These are phyloP conservation scores for Parietaria judaica DNA, from an alignment of 306 rosid species.

Conservation along the genomic window DNA sequence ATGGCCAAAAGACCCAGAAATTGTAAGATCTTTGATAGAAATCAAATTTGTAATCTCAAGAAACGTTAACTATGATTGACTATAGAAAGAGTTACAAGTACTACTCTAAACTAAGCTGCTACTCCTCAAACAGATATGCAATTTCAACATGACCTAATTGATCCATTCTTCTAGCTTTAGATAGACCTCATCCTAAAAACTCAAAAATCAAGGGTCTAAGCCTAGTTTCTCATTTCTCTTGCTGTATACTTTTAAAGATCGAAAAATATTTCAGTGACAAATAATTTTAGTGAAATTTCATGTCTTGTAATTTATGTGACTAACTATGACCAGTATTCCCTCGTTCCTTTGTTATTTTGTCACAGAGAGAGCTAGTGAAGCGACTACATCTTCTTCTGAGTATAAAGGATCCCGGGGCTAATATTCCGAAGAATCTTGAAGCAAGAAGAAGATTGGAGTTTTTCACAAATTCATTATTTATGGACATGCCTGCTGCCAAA, in stretches of 20 bases:
- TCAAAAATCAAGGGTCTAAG: too few relatives aligned
- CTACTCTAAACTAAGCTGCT: too few relatives aligned
- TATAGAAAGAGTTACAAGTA: too few relatives aligned
- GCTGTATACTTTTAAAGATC: too few relatives aligned
- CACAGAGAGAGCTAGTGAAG: conserved; percentile 81
- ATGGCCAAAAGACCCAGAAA: conserved; percentile 88
- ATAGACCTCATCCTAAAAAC: too few relatives aligned
- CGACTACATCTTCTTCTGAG: conserved; percentile 91
- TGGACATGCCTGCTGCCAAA: conserved; percentile 92
- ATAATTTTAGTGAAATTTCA: not conserved
- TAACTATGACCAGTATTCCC: not conserved
- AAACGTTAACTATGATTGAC: too few relatives aligned
- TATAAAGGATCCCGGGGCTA: conserved; percentile 84
- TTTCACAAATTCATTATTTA: conserved; percentile 85
- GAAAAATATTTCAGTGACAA: not conserved
- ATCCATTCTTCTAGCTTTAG: too few relatives aligned
- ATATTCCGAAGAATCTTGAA: conserved; percentile 96
- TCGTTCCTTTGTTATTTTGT: conserved; percentile 10
- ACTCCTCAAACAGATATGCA: too few relatives aligned
- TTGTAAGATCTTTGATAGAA: conserved; percentile 38
- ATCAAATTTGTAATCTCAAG: not conserved
- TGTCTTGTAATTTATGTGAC: not conserved
- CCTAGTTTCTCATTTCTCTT: too few relatives aligned
- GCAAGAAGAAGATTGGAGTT: conserved; percentile 95
- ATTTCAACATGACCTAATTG: too few relatives aligned